A percentile compares a stretch with the other conserved stretches of the same genome.
Evolutionary conservation across 2,329 filamentous ascomycete species (phyloP).

Genomic region (Phaeosphaeria sp.): DNA sequence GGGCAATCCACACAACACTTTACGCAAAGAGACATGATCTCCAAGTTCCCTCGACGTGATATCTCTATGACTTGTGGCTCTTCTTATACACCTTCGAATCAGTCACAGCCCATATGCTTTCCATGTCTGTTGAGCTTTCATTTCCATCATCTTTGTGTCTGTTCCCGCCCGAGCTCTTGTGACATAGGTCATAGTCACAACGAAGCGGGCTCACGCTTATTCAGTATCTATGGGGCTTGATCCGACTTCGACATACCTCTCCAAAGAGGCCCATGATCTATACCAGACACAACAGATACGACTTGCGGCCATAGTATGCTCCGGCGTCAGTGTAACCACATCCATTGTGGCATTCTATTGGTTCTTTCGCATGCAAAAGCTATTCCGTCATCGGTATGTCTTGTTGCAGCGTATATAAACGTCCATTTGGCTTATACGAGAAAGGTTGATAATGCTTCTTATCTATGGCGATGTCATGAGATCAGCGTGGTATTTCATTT

Average conservation of each 20-base stretch:
- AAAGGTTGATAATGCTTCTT: constrained; percentile 75
- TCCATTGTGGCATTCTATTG: constrained; percentile 69
- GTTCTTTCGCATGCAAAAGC: constrained; percentile 76
- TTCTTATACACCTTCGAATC: not conserved
- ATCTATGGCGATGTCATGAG: constrained; percentile 77
- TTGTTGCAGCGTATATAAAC: not conserved
- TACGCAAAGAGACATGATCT: not conserved
- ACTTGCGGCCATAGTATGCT: constrained; percentile 42
- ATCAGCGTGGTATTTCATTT: constrained; percentile 71
- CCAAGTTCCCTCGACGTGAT: not conserved
- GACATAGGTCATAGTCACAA: not conserved
- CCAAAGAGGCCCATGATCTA: constrained; percentile 2
- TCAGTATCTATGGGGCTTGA: not conserved
- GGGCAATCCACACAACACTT: not conserved
- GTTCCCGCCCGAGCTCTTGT: too few species aligned
- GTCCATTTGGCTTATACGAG: not conserved
- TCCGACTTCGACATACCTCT: constrained; percentile 9
- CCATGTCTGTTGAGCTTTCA: not conserved
- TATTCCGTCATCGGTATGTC: constrained; percentile 74
- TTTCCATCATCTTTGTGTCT: not conserved
- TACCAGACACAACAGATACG: constrained; percentile 40
- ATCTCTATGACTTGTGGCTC: not conserved
- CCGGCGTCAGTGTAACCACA: constrained; percentile 62
- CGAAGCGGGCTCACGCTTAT: not conserved
- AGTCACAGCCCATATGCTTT: not conserved